Evolutionary conservation across 2,329 filamentous ascomycete species (phyloP).

Genomic region (Leptographium flavum): DNA sequence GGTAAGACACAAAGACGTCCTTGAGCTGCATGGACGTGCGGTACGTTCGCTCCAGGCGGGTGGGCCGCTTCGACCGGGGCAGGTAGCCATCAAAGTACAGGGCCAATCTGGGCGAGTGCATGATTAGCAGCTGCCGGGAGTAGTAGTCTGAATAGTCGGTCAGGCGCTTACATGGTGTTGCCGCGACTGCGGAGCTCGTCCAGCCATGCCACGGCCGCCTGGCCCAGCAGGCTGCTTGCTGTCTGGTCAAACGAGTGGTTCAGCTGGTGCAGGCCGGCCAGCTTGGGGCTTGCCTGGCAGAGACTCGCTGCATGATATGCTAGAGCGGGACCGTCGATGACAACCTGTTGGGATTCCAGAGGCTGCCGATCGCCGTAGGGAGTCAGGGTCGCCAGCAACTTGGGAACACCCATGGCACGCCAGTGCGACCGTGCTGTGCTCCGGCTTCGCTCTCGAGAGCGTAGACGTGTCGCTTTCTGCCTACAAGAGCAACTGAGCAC

Average conservation of each 20-base stretch:
- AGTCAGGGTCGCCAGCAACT: conserved; percentile 11
- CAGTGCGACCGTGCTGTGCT: not conserved
- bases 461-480: not conserved
- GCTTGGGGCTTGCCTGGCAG: conserved; percentile 5
- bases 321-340: conserved; percentile 16
- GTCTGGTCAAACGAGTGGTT: conserved; percentile 12
- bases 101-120: conserved; percentile 31
- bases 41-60: conserved; percentile 46
- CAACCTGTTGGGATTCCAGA: conserved; percentile 9
- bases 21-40: conserved; percentile 42
- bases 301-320: conserved; percentile 14
- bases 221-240: conserved; percentile 10
- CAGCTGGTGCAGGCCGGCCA: not conserved
- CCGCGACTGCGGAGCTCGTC: conserved; percentile 9
- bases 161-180: conserved; percentile 8
- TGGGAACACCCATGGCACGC: conserved; percentile 14
- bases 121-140: too few species aligned
- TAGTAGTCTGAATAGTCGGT: too few species aligned
- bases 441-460: not conserved
- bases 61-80: conserved; percentile 48
- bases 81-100: conserved; percentile 83
- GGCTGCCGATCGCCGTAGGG: conserved; percentile 11
- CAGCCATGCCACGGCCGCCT: conserved; percentile 11
- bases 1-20: conserved; percentile 25
- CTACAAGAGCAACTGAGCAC: not conserved